Evolutionary conservation across 371 early-diverging fungal genomes (phyloP).

Genomic region (Mucor sp.): DNA sequence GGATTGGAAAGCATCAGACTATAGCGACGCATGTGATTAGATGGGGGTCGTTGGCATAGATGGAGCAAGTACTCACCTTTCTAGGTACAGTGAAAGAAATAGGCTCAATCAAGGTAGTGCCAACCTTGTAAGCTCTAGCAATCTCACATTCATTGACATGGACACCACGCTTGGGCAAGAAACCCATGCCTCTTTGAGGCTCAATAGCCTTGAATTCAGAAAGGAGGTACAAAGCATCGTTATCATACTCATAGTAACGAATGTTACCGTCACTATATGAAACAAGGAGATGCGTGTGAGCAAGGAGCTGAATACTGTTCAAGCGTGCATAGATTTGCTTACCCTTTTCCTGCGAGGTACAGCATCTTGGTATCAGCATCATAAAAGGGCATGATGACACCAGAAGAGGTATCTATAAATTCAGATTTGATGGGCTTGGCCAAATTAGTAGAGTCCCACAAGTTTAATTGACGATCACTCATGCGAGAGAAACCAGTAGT

Average conservation of each 20-base stretch:
- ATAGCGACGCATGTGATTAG: conserved; percentile 1
- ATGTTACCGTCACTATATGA: conserved; percentile 92
- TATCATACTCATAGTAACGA: conserved; percentile 95
- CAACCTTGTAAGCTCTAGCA: conserved; percentile 92
- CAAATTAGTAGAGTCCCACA: conserved; percentile 86
- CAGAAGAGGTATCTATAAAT: conserved; percentile 91
- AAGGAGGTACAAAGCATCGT: conserved; percentile 76
- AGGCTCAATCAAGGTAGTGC: conserved; percentile 87
- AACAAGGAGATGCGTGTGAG: neutral
- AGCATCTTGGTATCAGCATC: conserved; percentile 89
- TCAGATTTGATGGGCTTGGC: conserved; percentile 78
- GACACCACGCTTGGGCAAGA: conserved; percentile 93
- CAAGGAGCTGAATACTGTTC: neutral
- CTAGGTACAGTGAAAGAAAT: conserved; percentile 97
- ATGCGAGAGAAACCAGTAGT: conserved; percentile 95
- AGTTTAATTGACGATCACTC: conserved; percentile 89
- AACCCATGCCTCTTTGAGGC: conserved; percentile 94
- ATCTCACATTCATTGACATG: conserved; percentile 89
- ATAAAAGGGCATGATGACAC: conserved; percentile 95
- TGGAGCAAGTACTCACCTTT: conserved; percentile 60
- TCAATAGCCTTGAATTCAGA: conserved; percentile 89
- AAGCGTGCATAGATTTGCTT: conserved; percentile 2
- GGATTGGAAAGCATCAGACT: conserved; percentile 96
- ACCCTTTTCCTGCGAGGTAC: conserved; percentile 94
- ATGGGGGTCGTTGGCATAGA: neutral